phyloP scores from a whole-genome alignment of 305 asterid genomes.

The Rubia occidens region DNA sequence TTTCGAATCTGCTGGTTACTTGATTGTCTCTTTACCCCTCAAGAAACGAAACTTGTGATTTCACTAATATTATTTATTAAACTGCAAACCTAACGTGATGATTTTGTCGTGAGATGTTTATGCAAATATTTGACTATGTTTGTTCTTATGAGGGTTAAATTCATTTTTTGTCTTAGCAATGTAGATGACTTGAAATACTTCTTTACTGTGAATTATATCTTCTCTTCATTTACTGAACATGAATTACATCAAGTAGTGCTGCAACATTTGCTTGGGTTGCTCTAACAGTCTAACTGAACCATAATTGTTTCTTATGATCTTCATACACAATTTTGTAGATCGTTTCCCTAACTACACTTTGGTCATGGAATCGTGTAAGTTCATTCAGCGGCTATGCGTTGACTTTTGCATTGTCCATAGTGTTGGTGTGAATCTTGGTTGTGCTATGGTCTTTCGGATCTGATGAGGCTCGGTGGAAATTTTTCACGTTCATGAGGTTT shows the following conservation, averaged over 20 bases:
- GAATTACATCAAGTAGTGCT: constrained; percentile 66
- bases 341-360: no score
- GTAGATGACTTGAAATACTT: constrained; percentile 6
- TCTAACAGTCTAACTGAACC: no score
- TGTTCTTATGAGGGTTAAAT: not conserved
- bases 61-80: not conserved
- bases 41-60: not conserved
- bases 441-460: no score
- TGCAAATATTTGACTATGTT: no score
- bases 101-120: not conserved
- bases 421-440: no score
- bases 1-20: constrained; percentile 83
- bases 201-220: constrained; percentile 12
- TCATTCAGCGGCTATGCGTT: no score
- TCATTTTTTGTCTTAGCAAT: not conserved
- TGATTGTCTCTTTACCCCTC: not conserved
- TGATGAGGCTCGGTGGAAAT: no score
- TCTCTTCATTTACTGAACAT: constrained; percentile 34
- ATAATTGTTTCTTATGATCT: no score
- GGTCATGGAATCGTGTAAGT: no score
- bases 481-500: no score
- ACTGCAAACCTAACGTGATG: not conserved
- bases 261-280: constrained; percentile 48
- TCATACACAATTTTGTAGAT: no score
- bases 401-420: no score